Base-by-base conservation (phyloP, 805 yeast genomes). In the Debaryomyces hansenii region DNA sequence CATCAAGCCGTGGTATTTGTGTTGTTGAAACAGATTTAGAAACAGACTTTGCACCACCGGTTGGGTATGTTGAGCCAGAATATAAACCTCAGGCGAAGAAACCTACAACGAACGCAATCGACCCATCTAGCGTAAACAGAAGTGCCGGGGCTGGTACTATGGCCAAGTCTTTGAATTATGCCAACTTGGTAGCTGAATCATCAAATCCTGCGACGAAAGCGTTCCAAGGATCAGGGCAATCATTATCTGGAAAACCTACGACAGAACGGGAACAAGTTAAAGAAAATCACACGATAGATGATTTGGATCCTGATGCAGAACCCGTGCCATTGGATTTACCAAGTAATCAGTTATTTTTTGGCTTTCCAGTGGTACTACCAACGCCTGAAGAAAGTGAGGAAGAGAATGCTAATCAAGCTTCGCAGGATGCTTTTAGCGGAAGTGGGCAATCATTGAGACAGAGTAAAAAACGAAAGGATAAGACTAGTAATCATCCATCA, bases 11-110 rank as follows among this genome's bases (percentile, higher is more conserved):
- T 29, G 87, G 96, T 48, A 85, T 92, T 11, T 92, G 97, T 74
- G 97, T 94, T 4, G 89, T 94, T 21, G 99, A 94, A 63, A 94
- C 99, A 0, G 99, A 94, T 70, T 75, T 94, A 50, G 96, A 89
- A 48, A 96, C 97, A 0, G 99, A 94, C 62, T 94, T 94, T 72
- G 98, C 97, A 1, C 96, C 99, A 2, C 99, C 99, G 0, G 96
- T 92, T 4, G 99, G 99, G 0, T 94, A 94, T 62, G 96, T 88
- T 15, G 98, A 92, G 62, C 97, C 97, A 1, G 90, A 87, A 47
- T 62, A 72, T 52, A 74, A 68, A 46, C 80, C 82, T 15, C 65
- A 68, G 37, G 60, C 62, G 11, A 59, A 64, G n/a, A 66, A 66
- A 45, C 68, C 75, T 7, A 56, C 68, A 1, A 44, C 56, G 2